Evolutionary conservation across 192 early-diverging fungal species (phyloP).

Genomic region (Rhizophagus sp.): DNA sequence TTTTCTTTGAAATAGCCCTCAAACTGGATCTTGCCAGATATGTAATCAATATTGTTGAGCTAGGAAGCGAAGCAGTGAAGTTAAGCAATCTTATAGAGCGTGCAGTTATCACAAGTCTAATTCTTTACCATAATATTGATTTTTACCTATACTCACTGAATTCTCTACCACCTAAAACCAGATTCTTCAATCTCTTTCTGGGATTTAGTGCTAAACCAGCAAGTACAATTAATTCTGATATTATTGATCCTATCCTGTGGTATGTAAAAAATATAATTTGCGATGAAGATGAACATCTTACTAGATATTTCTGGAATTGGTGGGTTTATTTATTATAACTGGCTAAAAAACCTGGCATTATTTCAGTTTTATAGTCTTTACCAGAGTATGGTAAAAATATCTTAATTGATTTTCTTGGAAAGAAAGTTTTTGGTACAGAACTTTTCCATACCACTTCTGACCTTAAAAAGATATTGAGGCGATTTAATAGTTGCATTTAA

Average conservation of each 20-base stretch:
- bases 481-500: conserved; percentile 9
- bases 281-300: too few relatives aligned
- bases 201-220: too few relatives aligned
- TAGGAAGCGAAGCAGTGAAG: neutral
- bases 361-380: conserved; percentile 2
- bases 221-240: conserved; percentile 6
- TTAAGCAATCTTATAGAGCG: conserved; percentile 1
- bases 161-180: too few relatives aligned
- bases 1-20: conserved; percentile 3
- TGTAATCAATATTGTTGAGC: conserved; percentile 3
- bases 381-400: conserved; percentile 7
- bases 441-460: conserved; percentile 21
- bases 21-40: conserved; percentile 5
- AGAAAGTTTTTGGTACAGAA: neutral
- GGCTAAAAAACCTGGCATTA: neutral
- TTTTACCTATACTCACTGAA: neutral
- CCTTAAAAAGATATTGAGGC: neutral
- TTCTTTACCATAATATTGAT: conserved; percentile 25
- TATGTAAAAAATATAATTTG: too few relatives aligned
- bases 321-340: neutral
- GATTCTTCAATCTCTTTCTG: too few relatives aligned
- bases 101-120: conserved; percentile 9
- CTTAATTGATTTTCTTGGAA: conserved; percentile 17
- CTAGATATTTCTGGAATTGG: conserved; percentile 18
- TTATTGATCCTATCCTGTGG: conserved; percentile 4